Conservation (phyloP, 176 grass and related monocot species). For the Aegilops longissima region DNA sequence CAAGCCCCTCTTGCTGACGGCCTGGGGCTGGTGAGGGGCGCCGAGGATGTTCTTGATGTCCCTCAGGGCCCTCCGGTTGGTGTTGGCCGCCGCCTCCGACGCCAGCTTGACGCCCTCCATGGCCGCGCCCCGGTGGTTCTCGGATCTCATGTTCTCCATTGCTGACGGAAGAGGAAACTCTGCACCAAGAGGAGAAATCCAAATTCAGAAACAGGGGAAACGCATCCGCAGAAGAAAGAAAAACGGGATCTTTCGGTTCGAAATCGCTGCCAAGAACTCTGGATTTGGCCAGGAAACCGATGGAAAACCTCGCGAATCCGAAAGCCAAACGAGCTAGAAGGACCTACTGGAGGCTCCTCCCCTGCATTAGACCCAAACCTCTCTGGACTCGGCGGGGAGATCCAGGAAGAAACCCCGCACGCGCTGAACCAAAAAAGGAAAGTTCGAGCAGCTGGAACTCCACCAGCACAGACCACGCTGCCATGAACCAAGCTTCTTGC, state of each 20-base stretch:
- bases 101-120: constrained; percentile 67
- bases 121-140: constrained; percentile 22
- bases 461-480: background rate
- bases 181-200: background rate
- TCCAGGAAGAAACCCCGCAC: too few relatives aligned
- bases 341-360: too few relatives aligned
- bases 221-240: background rate
- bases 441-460: background rate
- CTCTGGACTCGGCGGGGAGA: too few relatives aligned
- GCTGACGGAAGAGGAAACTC: background rate
- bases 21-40: constrained; percentile 30
- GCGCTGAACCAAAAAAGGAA: too few relatives aligned
- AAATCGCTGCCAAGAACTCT: too few relatives aligned
- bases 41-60: constrained; percentile 65
- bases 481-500: background rate
- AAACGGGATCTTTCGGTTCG: too few relatives aligned
- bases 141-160: constrained; percentile 56
- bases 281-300: too few relatives aligned
- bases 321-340: too few relatives aligned
- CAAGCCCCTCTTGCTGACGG: constrained; percentile 53
- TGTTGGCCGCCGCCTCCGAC: constrained; percentile 20
- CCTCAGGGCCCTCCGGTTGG: constrained; percentile 48
- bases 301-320: too few relatives aligned
- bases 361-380: too few relatives aligned
- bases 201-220: constrained; percentile 19